Conservation (phyloP, 2,329 filamentous ascomycete genomes). For the Neofusicoccum umdonicola region DNA sequence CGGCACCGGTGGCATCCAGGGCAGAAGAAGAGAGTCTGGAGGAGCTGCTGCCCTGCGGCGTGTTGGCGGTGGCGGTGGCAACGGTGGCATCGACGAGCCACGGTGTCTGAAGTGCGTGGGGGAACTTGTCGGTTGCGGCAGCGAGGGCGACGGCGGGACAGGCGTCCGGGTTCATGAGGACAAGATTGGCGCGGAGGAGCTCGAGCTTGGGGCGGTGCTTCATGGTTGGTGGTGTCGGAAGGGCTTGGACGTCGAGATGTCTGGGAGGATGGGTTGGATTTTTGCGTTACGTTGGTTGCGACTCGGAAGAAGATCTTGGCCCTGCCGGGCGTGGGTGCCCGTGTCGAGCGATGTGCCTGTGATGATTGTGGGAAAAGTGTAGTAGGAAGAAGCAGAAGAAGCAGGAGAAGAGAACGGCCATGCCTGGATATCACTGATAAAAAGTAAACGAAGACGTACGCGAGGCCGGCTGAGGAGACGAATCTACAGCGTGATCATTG, state of each 20-base stretch:
- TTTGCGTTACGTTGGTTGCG: no score
- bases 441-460: no score
- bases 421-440: no score
- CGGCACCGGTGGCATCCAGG: no score
- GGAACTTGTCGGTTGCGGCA: slow-evolving; percentile 73
- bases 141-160: slow-evolving; percentile 70
- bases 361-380: no score
- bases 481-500: no score
- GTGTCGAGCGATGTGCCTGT: no score
- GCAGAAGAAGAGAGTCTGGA: not conserved
- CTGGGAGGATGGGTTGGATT: not conserved
- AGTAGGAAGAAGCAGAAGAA: no score
- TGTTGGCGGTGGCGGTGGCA: no score
- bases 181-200: slow-evolving; percentile 10
- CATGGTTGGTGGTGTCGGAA: not conserved
- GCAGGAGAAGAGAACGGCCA: not conserved
- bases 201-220: not conserved
- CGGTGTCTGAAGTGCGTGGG: slow-evolving; percentile 46
- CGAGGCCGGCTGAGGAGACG: no score
- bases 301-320: not conserved
- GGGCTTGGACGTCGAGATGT: no score
- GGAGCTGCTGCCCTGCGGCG: not conserved
- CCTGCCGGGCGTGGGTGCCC: no score
- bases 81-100: not conserved
- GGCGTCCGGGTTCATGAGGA: not conserved